These are phyloP conservation scores for Inosperma sp. DNA, from an alignment of 768 basidiomycete species.

Conservation along the genomic window DNA sequence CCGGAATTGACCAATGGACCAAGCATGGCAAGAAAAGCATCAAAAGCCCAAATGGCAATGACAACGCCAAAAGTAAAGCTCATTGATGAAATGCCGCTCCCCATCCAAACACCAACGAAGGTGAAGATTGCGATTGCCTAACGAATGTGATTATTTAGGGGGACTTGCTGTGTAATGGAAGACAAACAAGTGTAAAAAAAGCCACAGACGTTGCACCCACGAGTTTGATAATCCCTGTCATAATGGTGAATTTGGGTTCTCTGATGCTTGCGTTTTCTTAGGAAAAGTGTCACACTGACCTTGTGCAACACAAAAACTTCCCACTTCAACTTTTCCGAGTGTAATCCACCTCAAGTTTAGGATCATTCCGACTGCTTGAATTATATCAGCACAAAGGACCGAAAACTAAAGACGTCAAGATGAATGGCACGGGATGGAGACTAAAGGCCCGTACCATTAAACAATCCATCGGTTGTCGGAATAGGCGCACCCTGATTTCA, in stretches of 20 bases:
- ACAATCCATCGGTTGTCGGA: no score
- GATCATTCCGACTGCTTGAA: no score
- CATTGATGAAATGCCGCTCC: neutral
- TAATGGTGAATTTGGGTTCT: neutral
- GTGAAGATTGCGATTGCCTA: constrained; percentile 1
- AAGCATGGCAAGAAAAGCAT: neutral
- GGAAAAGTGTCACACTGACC: neutral
- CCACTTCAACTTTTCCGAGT: no score
- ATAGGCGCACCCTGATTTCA: no score
- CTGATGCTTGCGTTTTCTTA: neutral
- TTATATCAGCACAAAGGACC: no score
- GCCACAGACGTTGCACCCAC: neutral
- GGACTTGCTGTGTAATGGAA: neutral
- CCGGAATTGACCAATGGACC: neutral
- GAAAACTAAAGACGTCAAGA: no score
- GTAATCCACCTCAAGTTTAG: no score
- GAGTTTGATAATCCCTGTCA: neutral
- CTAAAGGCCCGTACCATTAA: no score
- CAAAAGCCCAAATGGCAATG: neutral
- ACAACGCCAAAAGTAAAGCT: neutral
- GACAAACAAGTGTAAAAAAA: neutral
- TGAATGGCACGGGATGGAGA: no score
- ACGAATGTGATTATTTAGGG: neutral
- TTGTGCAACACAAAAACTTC: no score
- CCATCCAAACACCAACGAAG: neutral